Percentiles rank a stretch among this genome's conserved stretches.
Conservation (phyloP, 1,284 basidiomycete species). For the Irpex rosettiformis region DNA sequence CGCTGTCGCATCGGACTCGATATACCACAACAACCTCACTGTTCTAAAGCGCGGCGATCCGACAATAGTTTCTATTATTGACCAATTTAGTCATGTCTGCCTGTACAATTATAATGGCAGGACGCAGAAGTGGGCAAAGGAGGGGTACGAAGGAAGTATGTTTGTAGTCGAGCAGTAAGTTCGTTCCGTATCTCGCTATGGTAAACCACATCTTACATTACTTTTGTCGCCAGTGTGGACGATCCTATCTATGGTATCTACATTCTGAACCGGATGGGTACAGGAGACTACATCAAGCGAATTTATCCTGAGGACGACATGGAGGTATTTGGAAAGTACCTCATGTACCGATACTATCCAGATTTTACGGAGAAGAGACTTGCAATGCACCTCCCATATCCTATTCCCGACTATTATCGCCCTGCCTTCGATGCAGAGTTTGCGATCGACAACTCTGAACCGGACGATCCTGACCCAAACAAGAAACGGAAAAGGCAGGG, state of each 20-base stretch:
- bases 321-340: slow-evolving; percentile 57
- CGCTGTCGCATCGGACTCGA: slow-evolving; percentile 21
- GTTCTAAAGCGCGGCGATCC: slow-evolving; percentile 80
- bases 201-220: slow-evolving; percentile 6
- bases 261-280: slow-evolving; percentile 84
- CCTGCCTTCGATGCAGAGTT: slow-evolving; percentile 27
- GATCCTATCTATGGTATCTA: slow-evolving; percentile 86
- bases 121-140: slow-evolving; percentile 71
- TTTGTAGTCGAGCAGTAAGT: slow-evolving; percentile 82
- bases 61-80: slow-evolving; percentile 75
- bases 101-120: slow-evolving; percentile 66
- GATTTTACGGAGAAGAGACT: slow-evolving; percentile 60
- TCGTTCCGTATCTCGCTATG: background rate
- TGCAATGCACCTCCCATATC: slow-evolving; percentile 29
- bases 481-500: slow-evolving; percentile 44
- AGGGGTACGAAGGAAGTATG: slow-evolving; percentile 84
- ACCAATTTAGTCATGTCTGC: slow-evolving; percentile 84
- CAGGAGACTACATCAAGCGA: slow-evolving; percentile 76
- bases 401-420: slow-evolving; percentile 23
- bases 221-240: slow-evolving; percentile 39
- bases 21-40: slow-evolving; percentile 77
- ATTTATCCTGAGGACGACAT: slow-evolving; percentile 80
- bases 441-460: slow-evolving; percentile 13
- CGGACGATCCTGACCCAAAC: slow-evolving; percentile 16
- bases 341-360: slow-evolving; percentile 75